A percentile compares a stretch with the other conserved stretches of the same genome.
Evolutionary conservation across 345 rosid genomes (phyloP).

Genomic region (thale cress (Arabidopsis thaliana)): TAIR10.1 NC_003070.9:19844001-19844500

Average conservation of each 20-base stretch:
- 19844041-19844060: neutral
- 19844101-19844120: neutral
- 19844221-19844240: constrained; percentile 8
- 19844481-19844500: neutral
- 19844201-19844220: constrained; percentile 23
- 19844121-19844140: neutral
- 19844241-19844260: neutral
- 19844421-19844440: neutral
- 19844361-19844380: neutral
- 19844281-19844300: neutral
- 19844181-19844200: constrained; percentile 25
- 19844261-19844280: neutral
- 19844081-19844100: neutral
- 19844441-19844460: neutral
- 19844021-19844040: neutral
- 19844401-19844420: neutral
- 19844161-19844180: neutral
- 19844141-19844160: neutral
- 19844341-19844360: neutral
- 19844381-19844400: neutral
- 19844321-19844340: neutral
- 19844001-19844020: neutral
- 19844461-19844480: neutral
- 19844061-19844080: neutral
- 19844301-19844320: neutral